Evolutionary conservation across 1,139 yeast genomes (phyloP).

Genomic region (Geotrichum klebahnii): DNA sequence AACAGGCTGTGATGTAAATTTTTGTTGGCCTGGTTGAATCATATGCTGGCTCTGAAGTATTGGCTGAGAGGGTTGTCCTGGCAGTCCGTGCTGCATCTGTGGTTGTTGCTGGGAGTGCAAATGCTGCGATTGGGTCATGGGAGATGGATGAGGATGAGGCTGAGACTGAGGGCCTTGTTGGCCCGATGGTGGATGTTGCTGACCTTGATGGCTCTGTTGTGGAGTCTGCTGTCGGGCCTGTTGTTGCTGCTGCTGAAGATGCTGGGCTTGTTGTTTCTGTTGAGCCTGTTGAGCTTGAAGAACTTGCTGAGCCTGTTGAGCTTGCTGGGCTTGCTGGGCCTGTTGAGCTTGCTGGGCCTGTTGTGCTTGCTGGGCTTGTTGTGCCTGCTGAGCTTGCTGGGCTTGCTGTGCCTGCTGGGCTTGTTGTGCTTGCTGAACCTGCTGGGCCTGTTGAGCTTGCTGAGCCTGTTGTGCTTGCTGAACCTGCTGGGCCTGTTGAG

Average conservation of each 20-base stretch:
- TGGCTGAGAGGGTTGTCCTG: background rate
- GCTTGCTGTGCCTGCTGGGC: constrained; percentile 1
- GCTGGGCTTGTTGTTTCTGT: constrained; percentile 6
- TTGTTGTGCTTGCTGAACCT: background rate
- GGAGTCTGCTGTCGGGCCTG: constrained; percentile 5
- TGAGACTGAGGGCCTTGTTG: background rate
- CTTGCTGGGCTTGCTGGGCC: constrained; percentile 5
- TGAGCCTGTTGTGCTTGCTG: constrained; percentile 4
- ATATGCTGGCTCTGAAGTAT: constrained; percentile 5
- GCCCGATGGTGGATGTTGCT: no score
- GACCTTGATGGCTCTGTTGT: constrained; percentile 1
- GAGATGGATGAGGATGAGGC: constrained; percentile 4
- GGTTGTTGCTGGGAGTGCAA: constrained; percentile 6
- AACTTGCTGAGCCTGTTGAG: background rate
- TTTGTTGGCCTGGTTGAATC: constrained; percentile 4
- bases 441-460: constrained; percentile 1
- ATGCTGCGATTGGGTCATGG: background rate
- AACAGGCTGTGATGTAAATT: constrained; percentile 7
- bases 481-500: background rate
- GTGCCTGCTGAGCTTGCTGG: background rate
- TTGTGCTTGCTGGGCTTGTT: background rate
- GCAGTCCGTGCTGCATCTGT: constrained; percentile 3
- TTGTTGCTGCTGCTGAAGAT: constrained; percentile 2
- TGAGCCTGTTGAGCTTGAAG: constrained; percentile 1
- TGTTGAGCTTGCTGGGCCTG: background rate